Conservation (phyloP, 2,329 filamentous ascomycete genomes). For the Fusarium sulawesiense region DNA sequence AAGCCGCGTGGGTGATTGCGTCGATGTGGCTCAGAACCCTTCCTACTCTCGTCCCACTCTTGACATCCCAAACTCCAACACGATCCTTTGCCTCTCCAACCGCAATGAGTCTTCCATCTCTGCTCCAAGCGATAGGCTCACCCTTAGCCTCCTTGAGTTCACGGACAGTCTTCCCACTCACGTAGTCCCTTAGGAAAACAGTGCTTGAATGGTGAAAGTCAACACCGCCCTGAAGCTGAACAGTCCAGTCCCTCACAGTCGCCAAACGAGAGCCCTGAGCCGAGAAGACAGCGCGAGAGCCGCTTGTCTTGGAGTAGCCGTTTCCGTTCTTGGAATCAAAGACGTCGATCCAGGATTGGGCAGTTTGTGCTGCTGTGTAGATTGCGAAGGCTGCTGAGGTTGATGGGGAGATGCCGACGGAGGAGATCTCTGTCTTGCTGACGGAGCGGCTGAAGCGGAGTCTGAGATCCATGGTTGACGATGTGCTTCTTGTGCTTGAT, state of each 20-base stretch:
- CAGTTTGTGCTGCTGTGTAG: slow-evolving; percentile 46
- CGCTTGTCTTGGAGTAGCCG: slow-evolving; percentile 48
- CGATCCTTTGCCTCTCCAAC: slow-evolving; percentile 47
- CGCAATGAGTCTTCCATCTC: slow-evolving; percentile 48
- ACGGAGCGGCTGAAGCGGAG: slow-evolving; percentile 46
- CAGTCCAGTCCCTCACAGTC: slow-evolving; percentile 49
- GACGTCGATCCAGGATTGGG: slow-evolving; percentile 53
- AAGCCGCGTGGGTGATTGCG: slow-evolving; percentile 53
- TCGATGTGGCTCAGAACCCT: slow-evolving; percentile 52
- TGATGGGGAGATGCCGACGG: slow-evolving; percentile 47
- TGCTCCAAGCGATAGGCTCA: slow-evolving; percentile 50
- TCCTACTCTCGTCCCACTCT: slow-evolving; percentile 45
- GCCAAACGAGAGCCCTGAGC: slow-evolving; percentile 42
- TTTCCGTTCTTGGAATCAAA: slow-evolving; percentile 47
- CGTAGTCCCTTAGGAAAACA: slow-evolving; percentile 48
- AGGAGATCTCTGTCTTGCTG: slow-evolving; percentile 49
- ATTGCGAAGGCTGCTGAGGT: slow-evolving; percentile 47
- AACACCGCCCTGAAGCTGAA: slow-evolving; percentile 46
- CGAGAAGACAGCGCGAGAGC: slow-evolving; percentile 48
- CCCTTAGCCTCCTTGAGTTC: slow-evolving; percentile 49
- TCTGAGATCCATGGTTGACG: slow-evolving; percentile 37
- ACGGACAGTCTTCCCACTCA: slow-evolving; percentile 46
- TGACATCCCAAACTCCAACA: slow-evolving; percentile 51
- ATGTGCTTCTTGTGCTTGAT: background rate
- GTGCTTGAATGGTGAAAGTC: slow-evolving; percentile 49